A percentile compares a stretch with the other conserved stretches of the same genome.
These are phyloP conservation scores for Lentinula detonsa DNA, from an alignment of 768 basidiomycete genomes.

Conservation along the genomic window DNA sequence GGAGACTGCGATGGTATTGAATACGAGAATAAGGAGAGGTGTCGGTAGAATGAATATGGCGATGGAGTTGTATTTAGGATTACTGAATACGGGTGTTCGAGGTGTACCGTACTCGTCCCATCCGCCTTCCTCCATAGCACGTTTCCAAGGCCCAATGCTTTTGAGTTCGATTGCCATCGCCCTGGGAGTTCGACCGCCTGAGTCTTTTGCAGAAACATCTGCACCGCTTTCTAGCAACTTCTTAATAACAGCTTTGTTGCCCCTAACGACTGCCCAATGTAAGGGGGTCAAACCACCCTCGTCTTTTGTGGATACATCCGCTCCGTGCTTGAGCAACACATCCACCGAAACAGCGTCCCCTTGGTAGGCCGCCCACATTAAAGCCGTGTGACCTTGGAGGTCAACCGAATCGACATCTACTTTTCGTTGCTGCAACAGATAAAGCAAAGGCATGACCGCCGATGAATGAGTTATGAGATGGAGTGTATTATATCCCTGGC, in stretches of 20 bases:
- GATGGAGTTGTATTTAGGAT: conserved; percentile 79
- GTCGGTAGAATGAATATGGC: conserved; percentile 76
- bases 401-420: conserved; percentile 89
- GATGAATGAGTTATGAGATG: conserved; percentile 95
- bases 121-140: conserved; percentile 84
- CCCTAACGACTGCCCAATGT: conserved; percentile 97
- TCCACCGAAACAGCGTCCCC: conserved; percentile 96
- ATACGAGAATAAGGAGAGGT: conserved; percentile 76
- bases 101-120: conserved; percentile 70
- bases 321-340: conserved; percentile 81
- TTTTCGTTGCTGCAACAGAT: conserved; percentile 81
- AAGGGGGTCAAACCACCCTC: conserved; percentile 81
- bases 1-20: conserved; percentile 66
- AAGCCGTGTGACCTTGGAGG: conserved; percentile 84
- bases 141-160: conserved; percentile 83
- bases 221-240: conserved; percentile 83
- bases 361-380: conserved; percentile 99
- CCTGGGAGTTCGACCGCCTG: conserved; percentile 77
- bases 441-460: conserved; percentile 90
- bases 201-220: conserved; percentile 70
- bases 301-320: conserved; percentile 71
- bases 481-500: conserved; percentile 93
- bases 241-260: conserved; percentile 84
- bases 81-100: conserved; percentile 58
- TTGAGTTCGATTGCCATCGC: conserved; percentile 96